Percentiles rank a stretch among this genome's conserved stretches.
Conservation (phyloP, 1,284 basidiomycete species). For the Ganoderma lucidum region DNA sequence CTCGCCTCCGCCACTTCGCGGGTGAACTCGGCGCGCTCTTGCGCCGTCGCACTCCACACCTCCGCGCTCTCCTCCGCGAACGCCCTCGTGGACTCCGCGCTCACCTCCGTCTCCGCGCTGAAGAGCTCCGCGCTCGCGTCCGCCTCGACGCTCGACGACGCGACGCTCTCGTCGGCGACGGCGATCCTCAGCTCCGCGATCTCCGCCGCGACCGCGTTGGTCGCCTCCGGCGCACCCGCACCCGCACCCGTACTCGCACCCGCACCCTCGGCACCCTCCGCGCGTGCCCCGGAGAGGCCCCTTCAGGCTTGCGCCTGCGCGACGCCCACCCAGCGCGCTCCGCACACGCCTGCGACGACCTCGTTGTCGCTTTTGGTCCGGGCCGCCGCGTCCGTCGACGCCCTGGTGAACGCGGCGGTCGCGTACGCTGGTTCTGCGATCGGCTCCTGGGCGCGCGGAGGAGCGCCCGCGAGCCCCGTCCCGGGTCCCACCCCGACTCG, state of each 20-base stretch:
- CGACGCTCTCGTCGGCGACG: background rate
- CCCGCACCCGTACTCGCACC: no score
- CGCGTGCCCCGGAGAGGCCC: background rate
- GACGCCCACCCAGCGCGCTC: background rate
- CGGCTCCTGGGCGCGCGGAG: background rate
- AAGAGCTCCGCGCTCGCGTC: background rate
- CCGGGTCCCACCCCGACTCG: background rate
- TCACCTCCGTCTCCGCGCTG: background rate
- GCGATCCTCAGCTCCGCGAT: background rate
- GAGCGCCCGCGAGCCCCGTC: background rate
- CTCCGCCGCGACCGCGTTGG: background rate
- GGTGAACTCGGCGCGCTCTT: background rate
- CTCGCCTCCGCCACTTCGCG: background rate
- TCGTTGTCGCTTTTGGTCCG: background rate
- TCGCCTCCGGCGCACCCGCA: no score
- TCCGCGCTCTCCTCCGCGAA: constrained; percentile 1
- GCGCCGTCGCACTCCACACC: background rate
- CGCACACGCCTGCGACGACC: background rate
- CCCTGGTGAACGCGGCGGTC: background rate
- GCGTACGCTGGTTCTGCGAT: background rate
- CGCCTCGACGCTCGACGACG: background rate
- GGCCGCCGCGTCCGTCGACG: background rate
- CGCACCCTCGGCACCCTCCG: no score
- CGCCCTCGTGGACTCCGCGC: background rate
- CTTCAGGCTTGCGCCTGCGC: background rate